Percentiles rank a stretch among this genome's conserved stretches.
Conservation (phyloP, 176 grass and related monocot genomes). For the Raddia guianensis region DNA sequence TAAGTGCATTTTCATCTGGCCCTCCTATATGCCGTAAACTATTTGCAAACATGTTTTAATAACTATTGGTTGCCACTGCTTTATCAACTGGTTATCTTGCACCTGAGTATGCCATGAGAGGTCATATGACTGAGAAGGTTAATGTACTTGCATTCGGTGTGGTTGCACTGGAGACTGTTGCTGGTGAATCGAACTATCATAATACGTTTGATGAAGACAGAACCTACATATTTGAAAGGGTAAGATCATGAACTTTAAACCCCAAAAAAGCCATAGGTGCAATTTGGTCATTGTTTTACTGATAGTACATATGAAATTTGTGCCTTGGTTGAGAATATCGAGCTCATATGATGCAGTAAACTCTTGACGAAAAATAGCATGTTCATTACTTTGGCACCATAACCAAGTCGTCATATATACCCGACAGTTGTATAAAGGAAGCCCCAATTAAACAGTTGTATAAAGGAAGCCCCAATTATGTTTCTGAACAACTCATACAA, state of each 20-base stretch:
- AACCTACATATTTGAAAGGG: conserved; percentile 68
- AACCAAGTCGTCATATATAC: background rate
- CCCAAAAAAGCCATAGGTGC: background rate
- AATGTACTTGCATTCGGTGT: conserved; percentile 78
- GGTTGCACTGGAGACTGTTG: conserved; percentile 59
- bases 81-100: conserved; percentile 77
- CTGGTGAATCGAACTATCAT: conserved; percentile 57
- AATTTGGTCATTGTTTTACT: background rate
- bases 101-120: conserved; percentile 88
- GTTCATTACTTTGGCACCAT: background rate
- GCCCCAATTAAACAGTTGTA: no score
- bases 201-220: conserved; percentile 26
- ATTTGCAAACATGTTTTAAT: background rate
- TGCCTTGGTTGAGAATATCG: background rate
- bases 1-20: conserved; percentile 37
- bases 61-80: background rate
- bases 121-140: conserved; percentile 80
- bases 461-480: no score
- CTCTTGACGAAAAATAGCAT: no score
- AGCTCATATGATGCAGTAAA: background rate
- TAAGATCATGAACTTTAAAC: conserved; percentile 28
- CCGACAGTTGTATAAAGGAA: background rate
- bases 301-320: background rate
- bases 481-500: no score
- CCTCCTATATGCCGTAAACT: background rate